phyloP scores from a whole-genome alignment of 164 flowering plant species.

The Malania oleifera region DNA sequence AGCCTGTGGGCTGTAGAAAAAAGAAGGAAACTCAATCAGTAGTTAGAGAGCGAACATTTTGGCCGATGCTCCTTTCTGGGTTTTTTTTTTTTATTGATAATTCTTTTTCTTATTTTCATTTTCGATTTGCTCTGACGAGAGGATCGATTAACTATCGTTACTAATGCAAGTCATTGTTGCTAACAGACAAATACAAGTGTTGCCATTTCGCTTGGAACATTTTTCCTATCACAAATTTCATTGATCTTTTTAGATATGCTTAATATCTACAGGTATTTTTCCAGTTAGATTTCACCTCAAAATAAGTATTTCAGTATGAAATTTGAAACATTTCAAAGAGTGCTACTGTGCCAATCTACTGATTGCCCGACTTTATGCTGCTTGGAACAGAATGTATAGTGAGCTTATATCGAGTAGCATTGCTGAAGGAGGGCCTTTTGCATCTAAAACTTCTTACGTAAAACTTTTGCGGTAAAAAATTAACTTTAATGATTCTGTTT shows the following conservation, averaged over 20 bases:
- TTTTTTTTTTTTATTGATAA: too few relatives aligned
- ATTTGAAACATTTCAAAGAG: neutral
- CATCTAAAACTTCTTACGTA: slow-evolving; percentile 79
- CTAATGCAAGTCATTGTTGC: neutral
- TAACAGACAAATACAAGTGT: slow-evolving; percentile 96
- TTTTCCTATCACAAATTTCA: slow-evolving; percentile 76
- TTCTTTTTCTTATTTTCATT: slow-evolving; percentile 1
- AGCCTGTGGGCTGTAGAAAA: too few relatives aligned
- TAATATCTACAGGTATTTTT: slow-evolving; percentile 80
- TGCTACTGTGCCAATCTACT: neutral
- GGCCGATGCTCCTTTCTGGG: too few relatives aligned
- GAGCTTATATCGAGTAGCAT: slow-evolving; percentile 92
- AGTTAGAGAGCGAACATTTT: too few relatives aligned
- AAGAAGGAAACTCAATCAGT: too few relatives aligned
- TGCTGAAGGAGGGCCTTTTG: slow-evolving; percentile 90
- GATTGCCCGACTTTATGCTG: slow-evolving; percentile 4
- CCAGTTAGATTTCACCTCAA: neutral
- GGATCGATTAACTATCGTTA: neutral
- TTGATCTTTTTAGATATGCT: slow-evolving; percentile 96
- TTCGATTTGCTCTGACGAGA: neutral
- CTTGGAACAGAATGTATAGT: slow-evolving; percentile 85
- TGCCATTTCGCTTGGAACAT: slow-evolving; percentile 87
- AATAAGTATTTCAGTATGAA: neutral
- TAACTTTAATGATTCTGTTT: neutral
- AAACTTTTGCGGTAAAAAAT: slow-evolving; percentile 74